phyloP scores from a whole-genome alignment of 2,329 filamentous ascomycete genomes.

The Talaromyces funiculosus region DNA sequence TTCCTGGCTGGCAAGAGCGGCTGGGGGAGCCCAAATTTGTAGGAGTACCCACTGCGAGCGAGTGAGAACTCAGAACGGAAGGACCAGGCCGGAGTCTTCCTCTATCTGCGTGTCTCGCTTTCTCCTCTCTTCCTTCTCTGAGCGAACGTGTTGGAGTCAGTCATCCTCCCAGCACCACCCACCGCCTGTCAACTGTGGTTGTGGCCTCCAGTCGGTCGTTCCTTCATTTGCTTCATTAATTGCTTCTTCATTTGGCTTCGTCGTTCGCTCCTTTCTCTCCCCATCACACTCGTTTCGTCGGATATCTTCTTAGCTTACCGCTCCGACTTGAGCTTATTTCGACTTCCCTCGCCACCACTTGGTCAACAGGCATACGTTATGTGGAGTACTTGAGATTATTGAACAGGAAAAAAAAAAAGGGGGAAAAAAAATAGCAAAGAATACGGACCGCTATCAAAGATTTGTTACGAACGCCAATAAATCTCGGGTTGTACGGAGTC shows the following conservation, averaged over 20 bases:
- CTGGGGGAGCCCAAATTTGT: not conserved
- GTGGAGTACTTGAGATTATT: constrained; percentile 1
- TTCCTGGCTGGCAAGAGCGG: not conserved
- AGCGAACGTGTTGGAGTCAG: not conserved
- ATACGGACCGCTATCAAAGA: not conserved
- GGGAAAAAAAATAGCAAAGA: not conserved
- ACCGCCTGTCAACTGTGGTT: constrained; percentile 20
- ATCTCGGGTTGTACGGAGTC: not conserved
- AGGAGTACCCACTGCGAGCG: not conserved
- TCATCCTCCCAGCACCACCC: not conserved
- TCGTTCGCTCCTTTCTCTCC: constrained; percentile 9
- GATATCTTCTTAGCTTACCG: not conserved
- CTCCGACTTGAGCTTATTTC: not conserved
- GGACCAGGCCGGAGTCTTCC: not conserved
- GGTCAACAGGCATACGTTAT: constrained; percentile 1
- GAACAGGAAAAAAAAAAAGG: not conserved
- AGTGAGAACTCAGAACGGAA: not conserved
- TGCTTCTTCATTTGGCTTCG: not conserved
- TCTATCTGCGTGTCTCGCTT: not conserved
- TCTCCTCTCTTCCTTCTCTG: not conserved
- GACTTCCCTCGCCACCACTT: not conserved
- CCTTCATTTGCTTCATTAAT: constrained; percentile 5
- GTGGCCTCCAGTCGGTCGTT: constrained; percentile 14
- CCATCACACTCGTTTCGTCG: not conserved
- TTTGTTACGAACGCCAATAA: not conserved